These are phyloP conservation scores for Mycena filopes DNA, from an alignment of 768 basidiomycete genomes.

Conservation along the genomic window DNA sequence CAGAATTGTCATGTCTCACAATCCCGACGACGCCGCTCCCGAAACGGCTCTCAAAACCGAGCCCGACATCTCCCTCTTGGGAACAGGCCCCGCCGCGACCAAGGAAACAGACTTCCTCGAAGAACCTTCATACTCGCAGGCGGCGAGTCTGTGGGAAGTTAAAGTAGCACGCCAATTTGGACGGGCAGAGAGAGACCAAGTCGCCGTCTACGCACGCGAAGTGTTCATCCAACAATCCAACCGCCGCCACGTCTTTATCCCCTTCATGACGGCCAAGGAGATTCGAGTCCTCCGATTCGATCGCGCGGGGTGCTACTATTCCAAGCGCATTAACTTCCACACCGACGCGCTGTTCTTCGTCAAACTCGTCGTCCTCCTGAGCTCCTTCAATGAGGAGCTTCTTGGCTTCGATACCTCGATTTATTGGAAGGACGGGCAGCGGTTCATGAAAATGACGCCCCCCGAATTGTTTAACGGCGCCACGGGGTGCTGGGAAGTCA, in stretches of 20 bases:
- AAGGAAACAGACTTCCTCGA: not conserved
- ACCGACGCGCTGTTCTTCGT: slow-evolving; percentile 29
- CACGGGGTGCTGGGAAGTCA: not conserved
- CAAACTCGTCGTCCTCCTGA: slow-evolving; percentile 35
- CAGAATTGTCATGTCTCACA: not conserved
- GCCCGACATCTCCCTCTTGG: slow-evolving; percentile 21
- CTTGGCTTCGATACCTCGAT: slow-evolving; percentile 39
- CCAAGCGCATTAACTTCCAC: slow-evolving; percentile 33
- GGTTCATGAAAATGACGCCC: slow-evolving; percentile 14
- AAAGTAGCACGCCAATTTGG: not conserved
- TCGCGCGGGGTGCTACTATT: slow-evolving; percentile 31
- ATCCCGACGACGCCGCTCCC: not conserved
- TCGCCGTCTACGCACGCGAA: slow-evolving; percentile 32
- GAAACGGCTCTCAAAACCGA: slow-evolving; percentile 8
- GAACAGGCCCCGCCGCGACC: slow-evolving; percentile 16
- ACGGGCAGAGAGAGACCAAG: slow-evolving; percentile 15
- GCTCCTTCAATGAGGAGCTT: slow-evolving; percentile 27
- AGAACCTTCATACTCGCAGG: not conserved
- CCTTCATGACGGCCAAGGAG: slow-evolving; percentile 29
- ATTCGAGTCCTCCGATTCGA: slow-evolving; percentile 35
- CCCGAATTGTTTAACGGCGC: not conserved
- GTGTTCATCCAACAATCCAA: slow-evolving; percentile 36
- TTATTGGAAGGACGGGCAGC: slow-evolving; percentile 29
- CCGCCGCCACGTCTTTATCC: slow-evolving; percentile 33
- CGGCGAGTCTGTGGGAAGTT: slow-evolving; percentile 25